These are phyloP conservation scores for Phaeoacremonium minimum DNA, from an alignment of 2,329 filamentous ascomycete genomes.

Conservation along the genomic window DNA sequence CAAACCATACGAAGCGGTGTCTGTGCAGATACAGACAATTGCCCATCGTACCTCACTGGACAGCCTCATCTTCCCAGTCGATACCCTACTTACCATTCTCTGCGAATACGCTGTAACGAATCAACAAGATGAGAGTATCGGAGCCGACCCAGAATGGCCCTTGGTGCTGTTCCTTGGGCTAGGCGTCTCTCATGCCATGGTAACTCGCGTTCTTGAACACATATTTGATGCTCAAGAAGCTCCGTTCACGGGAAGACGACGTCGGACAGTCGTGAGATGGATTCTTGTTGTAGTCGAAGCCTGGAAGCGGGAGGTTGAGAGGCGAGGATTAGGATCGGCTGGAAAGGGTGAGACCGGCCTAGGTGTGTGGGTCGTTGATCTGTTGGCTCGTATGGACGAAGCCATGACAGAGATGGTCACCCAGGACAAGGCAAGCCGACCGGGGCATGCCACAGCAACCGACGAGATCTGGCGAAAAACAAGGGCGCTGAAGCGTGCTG, in stretches of 20 bases:
- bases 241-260: conserved; percentile 48
- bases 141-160: conserved; percentile 54
- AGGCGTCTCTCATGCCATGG: conserved; percentile 52
- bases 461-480: neutral
- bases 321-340: conserved; percentile 26
- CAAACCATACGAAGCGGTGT: conserved; percentile 67
- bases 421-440: conserved; percentile 1
- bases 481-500: neutral
- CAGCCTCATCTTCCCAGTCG: conserved; percentile 62
- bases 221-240: conserved; percentile 56
- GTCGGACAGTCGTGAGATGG: conserved; percentile 50
- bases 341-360: conserved; percentile 4
- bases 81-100: conserved; percentile 55
- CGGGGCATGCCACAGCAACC: neutral
- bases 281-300: conserved; percentile 43
- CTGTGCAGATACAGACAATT: conserved; percentile 59
- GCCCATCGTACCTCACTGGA: conserved; percentile 61
- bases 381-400: conserved; percentile 6
- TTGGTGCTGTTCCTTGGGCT: conserved; percentile 51
- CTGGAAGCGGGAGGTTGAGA: conserved; percentile 45
- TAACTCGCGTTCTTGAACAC: conserved; percentile 50
- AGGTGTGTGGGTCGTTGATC: conserved; percentile 9
- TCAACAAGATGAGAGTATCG: conserved; percentile 53
- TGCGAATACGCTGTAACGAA: conserved; percentile 58
- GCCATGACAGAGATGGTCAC: conserved; percentile 6